phyloP scores from a whole-genome alignment of 805 yeast genomes.

The Ogataea glucozyma region DNA sequence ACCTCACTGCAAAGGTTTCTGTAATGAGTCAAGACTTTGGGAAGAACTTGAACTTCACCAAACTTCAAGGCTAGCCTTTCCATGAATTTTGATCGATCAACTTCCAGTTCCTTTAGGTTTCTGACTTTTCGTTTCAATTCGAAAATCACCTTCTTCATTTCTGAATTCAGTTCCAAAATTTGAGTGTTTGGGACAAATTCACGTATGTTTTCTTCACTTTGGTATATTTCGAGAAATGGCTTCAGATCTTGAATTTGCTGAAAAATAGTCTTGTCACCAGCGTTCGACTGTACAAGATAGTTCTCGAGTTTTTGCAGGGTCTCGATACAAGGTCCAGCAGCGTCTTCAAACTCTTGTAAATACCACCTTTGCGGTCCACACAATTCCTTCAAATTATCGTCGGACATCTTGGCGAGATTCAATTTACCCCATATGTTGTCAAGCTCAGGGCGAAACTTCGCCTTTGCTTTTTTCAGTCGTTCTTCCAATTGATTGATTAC shows the following conservation, averaged over 20 bases:
- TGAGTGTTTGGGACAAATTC: constrained; percentile 43
- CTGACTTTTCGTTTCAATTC: constrained; percentile 39
- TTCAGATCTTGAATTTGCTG: constrained; percentile 50
- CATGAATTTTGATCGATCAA: constrained; percentile 41
- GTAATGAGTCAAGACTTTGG: constrained; percentile 44
- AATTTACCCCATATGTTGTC: constrained; percentile 49
- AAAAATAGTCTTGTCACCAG: constrained; percentile 59
- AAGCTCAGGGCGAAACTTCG: constrained; percentile 43
- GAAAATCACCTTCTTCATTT: constrained; percentile 32
- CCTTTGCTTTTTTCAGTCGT: constrained; percentile 47
- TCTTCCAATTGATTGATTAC: constrained; percentile 42
- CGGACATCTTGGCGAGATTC: constrained; percentile 54
- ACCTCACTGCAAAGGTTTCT: constrained; percentile 39
- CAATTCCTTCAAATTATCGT: constrained; percentile 47
- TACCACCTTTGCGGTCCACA: constrained; percentile 60
- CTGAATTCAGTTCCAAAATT: constrained; percentile 38
- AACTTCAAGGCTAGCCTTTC: constrained; percentile 46
- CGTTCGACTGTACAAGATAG: constrained; percentile 56
- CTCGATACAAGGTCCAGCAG: constrained; percentile 41
- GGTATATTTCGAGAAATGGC: constrained; percentile 43
- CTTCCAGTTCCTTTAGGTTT: constrained; percentile 35
- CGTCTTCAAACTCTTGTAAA: constrained; percentile 46
- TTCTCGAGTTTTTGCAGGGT: constrained; percentile 46
- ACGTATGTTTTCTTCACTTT: constrained; percentile 31
- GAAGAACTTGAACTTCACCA: constrained; percentile 49